phyloP scores from a whole-genome alignment of 139 green algal genomes.

The Ettlia oleoabundans region DNA sequence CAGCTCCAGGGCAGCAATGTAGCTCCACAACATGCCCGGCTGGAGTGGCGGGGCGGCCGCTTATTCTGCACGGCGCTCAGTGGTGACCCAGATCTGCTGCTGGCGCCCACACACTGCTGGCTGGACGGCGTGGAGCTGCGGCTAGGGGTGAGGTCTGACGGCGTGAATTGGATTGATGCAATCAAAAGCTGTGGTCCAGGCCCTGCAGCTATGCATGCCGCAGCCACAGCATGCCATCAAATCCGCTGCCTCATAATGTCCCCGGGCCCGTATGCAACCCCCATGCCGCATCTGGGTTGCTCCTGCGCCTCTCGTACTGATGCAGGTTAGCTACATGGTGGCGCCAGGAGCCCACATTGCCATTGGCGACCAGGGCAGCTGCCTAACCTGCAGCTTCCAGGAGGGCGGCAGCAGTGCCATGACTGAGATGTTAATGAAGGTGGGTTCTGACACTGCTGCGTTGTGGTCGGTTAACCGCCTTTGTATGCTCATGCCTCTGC shows the following conservation, averaged over 20 bases:
- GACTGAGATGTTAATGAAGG: slow-evolving; percentile 18
- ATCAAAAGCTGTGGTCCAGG: no score
- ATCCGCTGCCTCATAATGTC: no score
- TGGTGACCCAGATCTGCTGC: slow-evolving; percentile 37
- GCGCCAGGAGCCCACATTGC: background rate
- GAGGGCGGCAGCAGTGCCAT: slow-evolving; percentile 23
- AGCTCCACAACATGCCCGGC: slow-evolving; percentile 23
- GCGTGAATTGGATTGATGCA: no score
- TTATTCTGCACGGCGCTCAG: slow-evolving; percentile 42
- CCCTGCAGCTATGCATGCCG: no score
- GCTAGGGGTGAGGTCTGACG: slow-evolving; percentile 25
- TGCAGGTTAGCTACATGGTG: slow-evolving; percentile 19
- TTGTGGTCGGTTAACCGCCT: no score
- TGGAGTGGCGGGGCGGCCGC: slow-evolving; percentile 39
- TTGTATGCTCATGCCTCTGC: no score
- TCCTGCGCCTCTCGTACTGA: no score
- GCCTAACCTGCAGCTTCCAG: background rate
- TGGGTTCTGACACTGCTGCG: no score
- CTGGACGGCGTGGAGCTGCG: slow-evolving; percentile 45
- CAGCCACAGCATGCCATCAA: background rate
- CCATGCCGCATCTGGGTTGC: no score
- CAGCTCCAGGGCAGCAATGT: slow-evolving; percentile 9
- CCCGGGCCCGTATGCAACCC: no score
- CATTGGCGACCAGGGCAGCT: background rate
- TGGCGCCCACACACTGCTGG: slow-evolving; percentile 39